phyloP scores from a whole-genome alignment of 176 grass and related monocot genomes.

The Rhynchospora breviuscula region DNA sequence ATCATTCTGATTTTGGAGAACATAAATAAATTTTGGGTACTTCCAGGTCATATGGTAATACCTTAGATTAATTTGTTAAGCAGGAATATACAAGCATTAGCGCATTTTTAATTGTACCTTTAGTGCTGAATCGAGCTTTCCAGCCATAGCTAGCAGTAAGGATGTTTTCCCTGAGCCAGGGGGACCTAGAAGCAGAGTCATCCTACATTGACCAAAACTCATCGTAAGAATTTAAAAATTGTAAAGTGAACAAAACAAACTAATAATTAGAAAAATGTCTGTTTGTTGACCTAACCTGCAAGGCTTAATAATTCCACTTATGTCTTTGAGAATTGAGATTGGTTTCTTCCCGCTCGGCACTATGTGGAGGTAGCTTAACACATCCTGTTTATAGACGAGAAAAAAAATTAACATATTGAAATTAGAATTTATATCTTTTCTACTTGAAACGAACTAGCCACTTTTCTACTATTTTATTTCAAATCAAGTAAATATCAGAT shows the following conservation, averaged over 20 bases:
- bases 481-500: neutral
- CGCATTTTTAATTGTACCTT: slow-evolving; percentile 32
- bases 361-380: slow-evolving; percentile 52
- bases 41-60: neutral
- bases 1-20: neutral
- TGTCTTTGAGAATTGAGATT: slow-evolving; percentile 67
- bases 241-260: neutral
- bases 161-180: slow-evolving; percentile 95
- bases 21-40: slow-evolving; percentile 7
- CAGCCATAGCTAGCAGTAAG: slow-evolving; percentile 71
- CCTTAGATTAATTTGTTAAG: neutral
- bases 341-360: slow-evolving; percentile 62
- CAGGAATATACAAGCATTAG: neutral
- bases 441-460: neutral
- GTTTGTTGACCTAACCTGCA: slow-evolving; percentile 43
- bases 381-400: slow-evolving; percentile 37
- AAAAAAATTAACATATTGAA: neutral
- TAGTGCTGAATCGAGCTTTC: slow-evolving; percentile 71
- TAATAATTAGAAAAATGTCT: neutral
- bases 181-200: slow-evolving; percentile 80
- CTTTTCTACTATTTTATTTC: neutral
- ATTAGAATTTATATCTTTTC: slow-evolving; percentile 26
- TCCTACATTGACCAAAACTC: slow-evolving; percentile 30
- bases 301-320: slow-evolving; percentile 72
- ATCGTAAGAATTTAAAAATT: neutral